phyloP scores from a whole-genome alignment of 441 rosid genomes.

The Populus tomentosa region DNA sequence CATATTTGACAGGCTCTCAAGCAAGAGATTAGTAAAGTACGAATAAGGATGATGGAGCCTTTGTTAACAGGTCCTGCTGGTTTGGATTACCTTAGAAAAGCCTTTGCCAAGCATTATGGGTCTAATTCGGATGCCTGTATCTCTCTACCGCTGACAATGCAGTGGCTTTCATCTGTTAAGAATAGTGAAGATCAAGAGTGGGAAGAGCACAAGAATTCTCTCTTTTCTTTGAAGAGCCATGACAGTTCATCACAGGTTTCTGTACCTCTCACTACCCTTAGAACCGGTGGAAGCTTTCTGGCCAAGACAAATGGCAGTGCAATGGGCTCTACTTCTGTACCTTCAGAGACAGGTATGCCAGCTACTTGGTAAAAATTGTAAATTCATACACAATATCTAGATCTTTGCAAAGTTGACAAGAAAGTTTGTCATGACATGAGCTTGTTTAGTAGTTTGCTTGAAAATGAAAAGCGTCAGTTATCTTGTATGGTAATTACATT shows the following conservation, averaged over 20 bases:
- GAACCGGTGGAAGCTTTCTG: constrained; percentile 37
- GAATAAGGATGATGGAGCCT: constrained; percentile 68
- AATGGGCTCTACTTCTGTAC: constrained; percentile 1
- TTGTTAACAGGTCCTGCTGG: constrained; percentile 83
- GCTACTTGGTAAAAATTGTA: neutral
- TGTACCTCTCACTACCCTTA: constrained; percentile 49
- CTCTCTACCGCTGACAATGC: constrained; percentile 51
- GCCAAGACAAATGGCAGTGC: constrained; percentile 4
- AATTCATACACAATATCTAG: neutral
- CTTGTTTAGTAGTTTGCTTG: neutral
- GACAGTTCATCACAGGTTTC: constrained; percentile 36
- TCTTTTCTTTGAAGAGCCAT: constrained; percentile 39
- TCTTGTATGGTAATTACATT: neutral
- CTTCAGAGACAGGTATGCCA: neutral
- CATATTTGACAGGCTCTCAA: constrained; percentile 49
- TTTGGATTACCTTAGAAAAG: constrained; percentile 64
- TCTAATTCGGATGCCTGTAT: constrained; percentile 39
- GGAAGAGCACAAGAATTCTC: constrained; percentile 58
- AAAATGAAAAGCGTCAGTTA: neutral
- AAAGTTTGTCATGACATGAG: neutral
- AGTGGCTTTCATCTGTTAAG: constrained; percentile 59
- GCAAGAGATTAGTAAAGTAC: constrained; percentile 73
- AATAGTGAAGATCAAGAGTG: constrained; percentile 54
- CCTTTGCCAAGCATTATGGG: constrained; percentile 61
- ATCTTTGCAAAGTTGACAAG: neutral